Percentiles rank a stretch among this genome's conserved stretches.
Conservation (phyloP, 768 basidiomycete genomes). For the Psilocybe azurescens region DNA sequence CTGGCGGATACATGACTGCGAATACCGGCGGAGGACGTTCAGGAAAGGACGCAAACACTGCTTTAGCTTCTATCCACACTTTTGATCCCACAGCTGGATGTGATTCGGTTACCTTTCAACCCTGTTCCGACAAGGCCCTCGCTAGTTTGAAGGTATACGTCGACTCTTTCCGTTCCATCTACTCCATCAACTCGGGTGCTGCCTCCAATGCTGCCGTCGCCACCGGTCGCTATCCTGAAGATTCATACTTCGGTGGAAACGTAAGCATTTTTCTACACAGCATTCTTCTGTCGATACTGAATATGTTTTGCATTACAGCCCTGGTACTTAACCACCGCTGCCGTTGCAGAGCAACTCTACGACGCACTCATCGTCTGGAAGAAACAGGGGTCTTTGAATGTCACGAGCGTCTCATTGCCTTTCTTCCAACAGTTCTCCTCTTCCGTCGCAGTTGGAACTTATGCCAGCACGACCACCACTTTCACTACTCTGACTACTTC, state of each 20-base stretch:
- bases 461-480: conserved; percentile 47
- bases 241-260: conserved; percentile 73
- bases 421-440: conserved; percentile 73
- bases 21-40: conserved; percentile 79
- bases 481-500: conserved; percentile 55
- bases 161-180: conserved; percentile 75
- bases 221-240: conserved; percentile 79
- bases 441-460: conserved; percentile 56
- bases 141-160: conserved; percentile 73
- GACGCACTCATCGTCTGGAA: conserved; percentile 74
- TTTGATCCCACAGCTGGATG: conserved; percentile 77
- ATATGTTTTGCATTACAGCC: conserved; percentile 44
- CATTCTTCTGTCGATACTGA: neutral
- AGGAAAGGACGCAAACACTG: conserved; percentile 77
- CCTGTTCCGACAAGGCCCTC: conserved; percentile 81
- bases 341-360: conserved; percentile 82
- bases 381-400: conserved; percentile 48
- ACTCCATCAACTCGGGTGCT: conserved; percentile 67
- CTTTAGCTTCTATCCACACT: conserved; percentile 80
- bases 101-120: conserved; percentile 78
- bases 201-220: conserved; percentile 61
- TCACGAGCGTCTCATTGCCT: conserved; percentile 66
- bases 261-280: conserved; percentile 40
- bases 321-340: conserved; percentile 78
- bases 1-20: conserved; percentile 66